These are phyloP conservation scores for carrot (Daucus carota) DNA, from an alignment of 129 eudicot genomes.

Conservation along the genomic window DH1_v3.0 NC_030389.2:33545001-33545500, in stretches of 20 bases:
- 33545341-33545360: too few relatives aligned
- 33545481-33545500: slow-evolving; percentile 12
- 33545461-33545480: slow-evolving; percentile 7
- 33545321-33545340: neutral
- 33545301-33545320: neutral
- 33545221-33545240: too few relatives aligned
- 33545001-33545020: neutral
- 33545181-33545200: neutral
- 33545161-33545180: neutral
- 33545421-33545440: neutral
- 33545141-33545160: slow-evolving; percentile 2
- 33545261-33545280: slow-evolving; percentile 11
- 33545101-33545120: neutral
- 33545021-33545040: too few relatives aligned
- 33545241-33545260: slow-evolving; percentile 2
- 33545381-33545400: neutral
- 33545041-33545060: neutral
- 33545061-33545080: neutral
- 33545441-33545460: neutral
- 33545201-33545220: neutral
- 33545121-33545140: slow-evolving; percentile 5
- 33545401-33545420: neutral
- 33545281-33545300: slow-evolving; percentile 11
- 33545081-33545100: neutral
- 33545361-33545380: too few relatives aligned